These are phyloP conservation scores for Tubosaeta sp. DNA, from an alignment of 768 basidiomycete genomes.

Conservation along the genomic window DNA sequence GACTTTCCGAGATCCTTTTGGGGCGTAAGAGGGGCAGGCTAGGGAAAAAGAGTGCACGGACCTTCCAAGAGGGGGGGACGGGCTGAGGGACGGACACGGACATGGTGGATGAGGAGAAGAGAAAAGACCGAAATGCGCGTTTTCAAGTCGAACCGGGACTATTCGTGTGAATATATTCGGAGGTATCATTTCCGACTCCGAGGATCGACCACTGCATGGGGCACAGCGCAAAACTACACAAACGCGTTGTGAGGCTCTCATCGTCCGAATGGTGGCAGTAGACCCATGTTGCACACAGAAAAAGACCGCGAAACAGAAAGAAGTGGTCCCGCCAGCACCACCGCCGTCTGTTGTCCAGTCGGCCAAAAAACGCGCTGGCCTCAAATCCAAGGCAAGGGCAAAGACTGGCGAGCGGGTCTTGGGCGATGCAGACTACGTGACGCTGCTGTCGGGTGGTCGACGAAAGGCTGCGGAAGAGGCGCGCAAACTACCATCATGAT, in stretches of 20 bases:
- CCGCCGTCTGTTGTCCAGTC: conserved; percentile 9
- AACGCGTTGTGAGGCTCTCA: conserved; percentile 26
- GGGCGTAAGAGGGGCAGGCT: background rate
- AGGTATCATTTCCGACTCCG: background rate
- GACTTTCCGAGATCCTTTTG: conserved; percentile 92
- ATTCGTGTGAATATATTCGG: conserved; percentile 28
- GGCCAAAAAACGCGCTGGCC: conserved; percentile 26
- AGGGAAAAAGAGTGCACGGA: conserved; percentile 18
- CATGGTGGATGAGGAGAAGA: conserved; percentile 43
- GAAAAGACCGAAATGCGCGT: background rate
- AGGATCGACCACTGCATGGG: conserved; percentile 24
- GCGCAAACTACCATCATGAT: conserved; percentile 45
- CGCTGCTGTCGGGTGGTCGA: conserved; percentile 66
- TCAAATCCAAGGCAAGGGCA: conserved; percentile 24
- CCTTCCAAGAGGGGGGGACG: conserved; percentile 97
- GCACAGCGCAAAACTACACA: conserved; percentile 33
- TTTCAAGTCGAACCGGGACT: conserved; percentile 17
- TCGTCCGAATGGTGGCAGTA: background rate
- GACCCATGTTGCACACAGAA: conserved; percentile 16
- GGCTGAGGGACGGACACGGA: conserved; percentile 94
- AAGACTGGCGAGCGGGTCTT: conserved; percentile 41
- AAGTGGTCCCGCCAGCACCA: background rate
- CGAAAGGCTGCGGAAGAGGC: conserved; percentile 65
- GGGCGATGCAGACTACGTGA: conserved; percentile 75
- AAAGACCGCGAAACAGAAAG: conserved; percentile 13